A percentile compares a stretch with the other conserved stretches of the same genome.
Conservation (phyloP, 768 basidiomycete genomes). For the Gelatoporia subvermispora region DNA sequence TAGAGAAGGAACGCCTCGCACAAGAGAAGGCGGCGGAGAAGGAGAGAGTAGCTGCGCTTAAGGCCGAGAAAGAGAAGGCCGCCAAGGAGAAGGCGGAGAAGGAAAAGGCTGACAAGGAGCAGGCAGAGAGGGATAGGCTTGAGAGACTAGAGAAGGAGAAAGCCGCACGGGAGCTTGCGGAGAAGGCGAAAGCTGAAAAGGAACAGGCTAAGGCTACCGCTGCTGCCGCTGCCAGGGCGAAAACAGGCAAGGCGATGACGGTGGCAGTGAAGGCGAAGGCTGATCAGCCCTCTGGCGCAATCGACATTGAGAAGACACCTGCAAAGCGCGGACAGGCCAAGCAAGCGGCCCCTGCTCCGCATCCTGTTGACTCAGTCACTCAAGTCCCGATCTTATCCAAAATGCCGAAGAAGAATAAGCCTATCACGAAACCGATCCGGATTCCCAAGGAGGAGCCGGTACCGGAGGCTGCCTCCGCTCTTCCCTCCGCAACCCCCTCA, state of each 20-base stretch:
- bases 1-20: constrained; percentile 48
- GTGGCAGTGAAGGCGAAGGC: constrained; percentile 5
- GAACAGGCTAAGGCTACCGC: constrained; percentile 23
- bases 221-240: constrained; percentile 3
- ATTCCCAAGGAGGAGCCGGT: constrained; percentile 57
- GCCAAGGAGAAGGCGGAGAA: constrained; percentile 31
- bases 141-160: constrained; percentile 20
- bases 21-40: constrained; percentile 54
- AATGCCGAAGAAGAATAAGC: constrained; percentile 81
- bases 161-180: constrained; percentile 32
- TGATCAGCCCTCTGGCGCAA: constrained; percentile 10
- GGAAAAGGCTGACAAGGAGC: constrained; percentile 38
- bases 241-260: constrained; percentile 14
- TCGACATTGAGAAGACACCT: background rate
- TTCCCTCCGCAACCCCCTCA: constrained; percentile 41
- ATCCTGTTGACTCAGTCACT: constrained; percentile 26
- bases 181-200: constrained; percentile 32
- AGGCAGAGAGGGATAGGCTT: background rate
- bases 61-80: constrained; percentile 34
- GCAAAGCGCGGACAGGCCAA: constrained; percentile 20
- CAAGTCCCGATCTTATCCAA: constrained; percentile 78
- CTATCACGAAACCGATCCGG: constrained; percentile 51
- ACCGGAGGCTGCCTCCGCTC: constrained; percentile 37
- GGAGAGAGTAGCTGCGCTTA: constrained; percentile 37
- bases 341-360: constrained; percentile 13